Base-by-base conservation (phyloP, 192 early-diverging fungal genomes). In the Diversispora eburnea region DNA sequence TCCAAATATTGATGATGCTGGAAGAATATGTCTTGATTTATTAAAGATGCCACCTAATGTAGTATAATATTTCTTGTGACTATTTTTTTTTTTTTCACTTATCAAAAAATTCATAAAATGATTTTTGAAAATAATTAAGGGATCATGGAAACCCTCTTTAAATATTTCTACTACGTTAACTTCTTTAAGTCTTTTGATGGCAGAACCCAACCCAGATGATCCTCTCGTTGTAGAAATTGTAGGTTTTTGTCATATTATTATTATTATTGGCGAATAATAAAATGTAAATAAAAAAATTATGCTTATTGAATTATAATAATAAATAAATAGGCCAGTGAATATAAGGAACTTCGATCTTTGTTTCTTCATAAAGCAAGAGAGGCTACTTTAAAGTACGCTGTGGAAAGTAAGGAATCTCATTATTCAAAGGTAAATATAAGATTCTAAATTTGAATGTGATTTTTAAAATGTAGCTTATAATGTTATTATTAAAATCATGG, bases 1-100 rank as follows among this genome's bases (percentile, higher is more conserved):
- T 58, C 92, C 92, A 6, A 93, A 93, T 63, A 90, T 93, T 54
- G 92, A 93, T 67, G 86, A 92, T 41, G 78, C 82, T 54, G 92
- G 92, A 19, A 84, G 90, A 4, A 93, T 93, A 10, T 93, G 92
- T 61, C 73, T 89, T 20, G 87, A 91, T 70, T 84, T 92, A 10
- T 57, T 93, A 12, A 92, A 91, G 70, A 76, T 79, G 51, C 82
- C 77, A 6, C 83, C 84, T 49, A 84, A 80, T 10, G 80, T 77
- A 73, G 64, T 65, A 3, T 33, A 7, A 46, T 15, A 17, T 8
- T 62, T 12, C 49, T 19, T n/a, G 73, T n/a, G 51, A 54, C 4
- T 54, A 17, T 54, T 4, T 51, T 13, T 17, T 17, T 10, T n/a
- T 46, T 54, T 73, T 19, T 54, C 22, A 22, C 12, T 3, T 15